Conservation (phyloP, 2,329 filamentous ascomycete species). For the Ophiosphaerella herpotricha region DNA sequence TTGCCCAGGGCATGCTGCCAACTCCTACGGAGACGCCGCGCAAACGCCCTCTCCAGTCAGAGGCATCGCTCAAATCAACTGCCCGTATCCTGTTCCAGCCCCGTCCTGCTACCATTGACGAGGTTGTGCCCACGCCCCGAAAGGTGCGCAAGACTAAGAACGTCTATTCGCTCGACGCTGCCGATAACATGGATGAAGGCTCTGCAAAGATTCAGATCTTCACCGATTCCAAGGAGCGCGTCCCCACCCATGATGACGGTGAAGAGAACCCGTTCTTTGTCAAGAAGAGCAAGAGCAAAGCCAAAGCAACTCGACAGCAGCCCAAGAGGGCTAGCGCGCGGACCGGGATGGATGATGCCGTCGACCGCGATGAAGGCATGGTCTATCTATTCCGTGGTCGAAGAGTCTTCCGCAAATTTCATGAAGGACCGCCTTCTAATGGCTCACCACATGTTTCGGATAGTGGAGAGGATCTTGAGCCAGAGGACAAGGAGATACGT, state of each 20-base stretch:
- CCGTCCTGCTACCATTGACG: conserved; percentile 64
- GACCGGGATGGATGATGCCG: conserved; percentile 66
- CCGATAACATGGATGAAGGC: conserved; percentile 58
- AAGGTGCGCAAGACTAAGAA: conserved; percentile 63
- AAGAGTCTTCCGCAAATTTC: conserved; percentile 74
- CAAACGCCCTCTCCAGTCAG: conserved; percentile 57
- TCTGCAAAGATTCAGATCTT: conserved; percentile 69
- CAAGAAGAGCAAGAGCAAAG: conserved; percentile 50
- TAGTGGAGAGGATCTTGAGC: conserved; percentile 32
- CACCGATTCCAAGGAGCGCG: conserved; percentile 76
- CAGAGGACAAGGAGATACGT: conserved; percentile 46
- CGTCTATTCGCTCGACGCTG: conserved; percentile 44
- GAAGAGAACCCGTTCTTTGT: conserved; percentile 74
- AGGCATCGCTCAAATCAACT: conserved; percentile 51
- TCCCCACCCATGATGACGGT: conserved; percentile 69
- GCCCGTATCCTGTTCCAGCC: conserved; percentile 63
- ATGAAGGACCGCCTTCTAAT: conserved; percentile 44
- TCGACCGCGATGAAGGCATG: conserved; percentile 70
- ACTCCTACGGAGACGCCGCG: conserved; percentile 79
- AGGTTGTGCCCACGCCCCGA: conserved; percentile 63
- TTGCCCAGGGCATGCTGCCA: conserved; percentile 63
- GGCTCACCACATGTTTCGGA: conserved; percentile 36
- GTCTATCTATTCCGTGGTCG: conserved; percentile 81
- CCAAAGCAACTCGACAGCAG: conserved; percentile 56
- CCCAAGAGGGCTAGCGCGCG: conserved; percentile 58